Evolutionary conservation across 1,284 basidiomycete species (phyloP), one percentile per base, ranked within the genome.

Genomic region (Termitomyces sp.): DNA sequence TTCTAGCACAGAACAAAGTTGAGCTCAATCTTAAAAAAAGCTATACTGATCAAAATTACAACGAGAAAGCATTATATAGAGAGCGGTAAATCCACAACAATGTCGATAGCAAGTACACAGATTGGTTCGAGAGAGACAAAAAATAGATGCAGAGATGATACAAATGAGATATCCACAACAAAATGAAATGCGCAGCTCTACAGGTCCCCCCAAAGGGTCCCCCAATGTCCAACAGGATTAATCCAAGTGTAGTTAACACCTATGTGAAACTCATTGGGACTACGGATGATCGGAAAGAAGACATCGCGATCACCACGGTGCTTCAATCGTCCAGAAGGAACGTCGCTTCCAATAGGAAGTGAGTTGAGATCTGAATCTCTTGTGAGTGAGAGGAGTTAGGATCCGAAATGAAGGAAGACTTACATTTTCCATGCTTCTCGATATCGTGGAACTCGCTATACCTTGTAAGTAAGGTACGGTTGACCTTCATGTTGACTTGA

Each of bases 221-320:
- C 53, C 50, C 51, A 57, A 28, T 52, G 55, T 4, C 54, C 54
- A 19, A 26, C 13, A 33, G 56, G 56, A 13, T 53, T 57, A 43
- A 57, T 50, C 56, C 47, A 57, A 26, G 44, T 48, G 42, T 49
- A 47, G 18, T 40, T 51, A n/a, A 26, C 28, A 14, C 37, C 44
- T 13, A 16, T 30, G 33, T n/a, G 28, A n/a, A n/a, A n/a, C 9
- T 46, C 49, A 16, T 35, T 34, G 16, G 41, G 30, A 24, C 30
- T 39, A 39, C 35, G 37, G 6, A 38, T 21, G 11, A 47, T 14
- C 18, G 50, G 50, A 21, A 35, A 34, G 18, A 54, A 53, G 33
- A 56, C 39, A 19, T 45, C 52, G 10, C 41, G 46, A n/a, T 30
- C 14, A 2, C 49, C 55, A 28, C 37, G n/a, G 13, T n/a, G 51